These are phyloP conservation scores for Thielaviopsis cerberus DNA, from an alignment of 2,329 filamentous ascomycete species.

Conservation along the genomic window DNA sequence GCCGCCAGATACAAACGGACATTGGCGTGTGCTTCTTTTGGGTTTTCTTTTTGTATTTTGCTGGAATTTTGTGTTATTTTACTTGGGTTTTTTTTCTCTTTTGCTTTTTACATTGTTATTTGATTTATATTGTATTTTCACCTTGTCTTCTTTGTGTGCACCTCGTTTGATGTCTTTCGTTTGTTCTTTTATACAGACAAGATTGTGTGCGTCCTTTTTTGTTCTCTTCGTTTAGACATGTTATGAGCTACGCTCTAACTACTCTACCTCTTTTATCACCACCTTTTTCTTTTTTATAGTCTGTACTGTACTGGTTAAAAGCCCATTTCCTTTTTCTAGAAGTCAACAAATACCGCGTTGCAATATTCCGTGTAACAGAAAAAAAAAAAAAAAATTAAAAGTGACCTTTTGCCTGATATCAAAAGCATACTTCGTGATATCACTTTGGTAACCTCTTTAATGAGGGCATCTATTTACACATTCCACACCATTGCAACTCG, in stretches of 20 bases:
- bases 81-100: not conserved
- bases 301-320: not conserved
- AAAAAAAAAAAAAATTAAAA: too few species aligned
- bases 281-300: not conserved
- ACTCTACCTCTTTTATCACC: not conserved
- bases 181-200: not conserved
- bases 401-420: too few species aligned
- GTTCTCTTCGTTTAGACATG: not conserved
- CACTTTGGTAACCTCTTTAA: too few species aligned
- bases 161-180: conserved; percentile 11
- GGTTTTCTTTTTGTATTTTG: conserved; percentile 2
- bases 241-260: not conserved
- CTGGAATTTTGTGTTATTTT: not conserved
- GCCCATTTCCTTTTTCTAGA: not conserved
- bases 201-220: not conserved
- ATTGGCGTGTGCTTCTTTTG: not conserved
- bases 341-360: too few species aligned
- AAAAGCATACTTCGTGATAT: too few species aligned
- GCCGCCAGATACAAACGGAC: not conserved
- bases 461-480: too few species aligned
- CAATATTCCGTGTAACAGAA: too few species aligned
- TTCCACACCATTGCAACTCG: too few species aligned
- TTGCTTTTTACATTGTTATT: conserved; percentile 3
- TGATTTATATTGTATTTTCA: conserved; percentile 1
- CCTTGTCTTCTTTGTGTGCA: conserved; percentile 20